A percentile compares a stretch with the other conserved stretches of the same genome.
phyloP scores from a whole-genome alignment of 306 rosid species.

The Citrullus amarus region DNA sequence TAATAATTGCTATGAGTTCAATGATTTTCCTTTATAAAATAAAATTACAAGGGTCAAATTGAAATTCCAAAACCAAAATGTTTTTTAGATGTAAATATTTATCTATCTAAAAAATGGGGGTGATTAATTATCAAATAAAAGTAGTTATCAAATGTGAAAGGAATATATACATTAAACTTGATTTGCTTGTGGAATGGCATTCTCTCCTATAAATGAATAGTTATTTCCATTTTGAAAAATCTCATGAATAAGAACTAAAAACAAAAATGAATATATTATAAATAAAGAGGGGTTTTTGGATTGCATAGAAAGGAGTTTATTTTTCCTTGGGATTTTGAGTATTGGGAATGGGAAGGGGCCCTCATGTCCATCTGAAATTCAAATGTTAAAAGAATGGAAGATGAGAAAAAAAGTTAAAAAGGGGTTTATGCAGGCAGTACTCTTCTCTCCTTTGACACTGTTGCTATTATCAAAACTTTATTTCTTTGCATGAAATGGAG shows the following conservation, averaged over 20 bases:
- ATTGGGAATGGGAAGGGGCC: constrained; percentile 5
- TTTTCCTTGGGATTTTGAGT: neutral
- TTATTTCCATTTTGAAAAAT: neutral
- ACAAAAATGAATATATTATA: neutral
- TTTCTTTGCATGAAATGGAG: constrained; percentile 4
- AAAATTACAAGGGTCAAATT: neutral
- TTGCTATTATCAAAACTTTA: neutral
- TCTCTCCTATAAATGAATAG: neutral
- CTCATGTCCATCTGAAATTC: neutral
- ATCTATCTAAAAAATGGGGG: neutral
- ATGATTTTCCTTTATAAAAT: too few species aligned
- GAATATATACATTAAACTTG: neutral
- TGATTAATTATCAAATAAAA: neutral
- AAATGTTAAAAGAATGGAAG: constrained; percentile 9
- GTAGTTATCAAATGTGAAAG: neutral
- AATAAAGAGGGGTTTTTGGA: neutral
- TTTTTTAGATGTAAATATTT: neutral
- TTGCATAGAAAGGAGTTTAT: neutral
- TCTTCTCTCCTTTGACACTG: neutral
- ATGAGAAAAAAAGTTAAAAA: neutral
- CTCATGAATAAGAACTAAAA: neutral
- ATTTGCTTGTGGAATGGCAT: neutral
- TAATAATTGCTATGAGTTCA: too few species aligned
- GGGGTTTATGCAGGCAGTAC: constrained; percentile 3
- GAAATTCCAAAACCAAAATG: neutral